Evolutionary conservation across 257 asterid genomes (phyloP).

Genomic region (Paraleonurus japonicus): DNA sequence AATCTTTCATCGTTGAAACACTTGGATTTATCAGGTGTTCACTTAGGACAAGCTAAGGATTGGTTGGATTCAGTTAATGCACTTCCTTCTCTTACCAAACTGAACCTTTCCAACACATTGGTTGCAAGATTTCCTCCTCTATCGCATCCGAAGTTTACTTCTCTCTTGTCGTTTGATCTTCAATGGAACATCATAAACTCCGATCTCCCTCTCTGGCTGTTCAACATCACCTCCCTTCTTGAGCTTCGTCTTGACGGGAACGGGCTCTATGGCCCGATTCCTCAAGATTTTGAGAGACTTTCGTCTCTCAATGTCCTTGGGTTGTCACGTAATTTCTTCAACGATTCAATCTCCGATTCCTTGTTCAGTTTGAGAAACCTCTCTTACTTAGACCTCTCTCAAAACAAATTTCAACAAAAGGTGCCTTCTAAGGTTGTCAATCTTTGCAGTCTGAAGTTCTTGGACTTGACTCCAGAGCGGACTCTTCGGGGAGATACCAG

Average conservation of each 20-base stretch:
- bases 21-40: slow-evolving; percentile 18
- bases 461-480: slow-evolving; percentile 16
- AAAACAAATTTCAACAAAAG: slow-evolving; percentile 3
- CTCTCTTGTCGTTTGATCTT: slow-evolving; percentile 26
- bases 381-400: slow-evolving; percentile 25
- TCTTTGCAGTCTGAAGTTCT: slow-evolving; percentile 27
- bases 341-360: slow-evolving; percentile 14
- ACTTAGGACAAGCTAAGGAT: slow-evolving; percentile 8
- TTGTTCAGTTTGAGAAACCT: slow-evolving; percentile 23
- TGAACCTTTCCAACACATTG: slow-evolving; percentile 22
- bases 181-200: slow-evolving; percentile 27
- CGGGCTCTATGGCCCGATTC: slow-evolving; percentile 20
- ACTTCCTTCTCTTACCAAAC: slow-evolving; percentile 15
- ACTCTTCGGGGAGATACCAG: slow-evolving; percentile 17
- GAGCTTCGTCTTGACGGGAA: slow-evolving; percentile 32
- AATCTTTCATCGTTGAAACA: slow-evolving; percentile 17
- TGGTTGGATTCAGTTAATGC: slow-evolving; percentile 28
- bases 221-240: slow-evolving; percentile 5
- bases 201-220: slow-evolving; percentile 22
- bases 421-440: background rate
- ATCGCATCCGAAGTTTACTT: slow-evolving; percentile 9
- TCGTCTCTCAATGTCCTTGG: slow-evolving; percentile 19
- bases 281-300: background rate
- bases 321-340: slow-evolving; percentile 21
- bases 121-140: slow-evolving; percentile 16